These are phyloP conservation scores for Gryganskiella cystojenkinii DNA, from an alignment of 192 early-diverging fungal genomes.

Conservation along the genomic window DNA sequence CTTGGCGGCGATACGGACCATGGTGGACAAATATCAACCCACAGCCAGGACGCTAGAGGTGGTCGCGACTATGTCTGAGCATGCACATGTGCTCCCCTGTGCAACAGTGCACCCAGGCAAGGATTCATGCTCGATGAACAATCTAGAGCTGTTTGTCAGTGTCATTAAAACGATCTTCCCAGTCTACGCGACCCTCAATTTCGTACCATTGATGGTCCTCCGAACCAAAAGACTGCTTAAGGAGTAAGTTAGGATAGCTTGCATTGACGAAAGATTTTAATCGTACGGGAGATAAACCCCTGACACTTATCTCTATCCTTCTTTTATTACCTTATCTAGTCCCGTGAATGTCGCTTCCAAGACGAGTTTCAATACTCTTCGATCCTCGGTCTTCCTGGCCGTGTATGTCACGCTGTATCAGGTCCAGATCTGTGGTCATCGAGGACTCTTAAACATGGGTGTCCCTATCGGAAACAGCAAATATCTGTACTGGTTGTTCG, in stretches of 20 bases:
- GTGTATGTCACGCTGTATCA: conserved; percentile 74
- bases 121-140: conserved; percentile 57
- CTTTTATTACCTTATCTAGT: conserved; percentile 32
- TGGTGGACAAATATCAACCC: conserved; percentile 46
- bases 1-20: conserved; percentile 29
- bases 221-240: conserved; percentile 65
- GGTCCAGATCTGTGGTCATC: conserved; percentile 71
- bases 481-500: conserved; percentile 70
- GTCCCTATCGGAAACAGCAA: conserved; percentile 62
- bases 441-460: conserved; percentile 60
- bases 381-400: conserved; percentile 74
- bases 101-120: conserved; percentile 63
- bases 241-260: conserved; percentile 56
- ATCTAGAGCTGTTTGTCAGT: conserved; percentile 56
- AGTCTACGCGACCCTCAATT: conserved; percentile 77
- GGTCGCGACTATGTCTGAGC: conserved; percentile 41
- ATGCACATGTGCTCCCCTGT: conserved; percentile 62
- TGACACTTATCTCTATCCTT: not conserved
- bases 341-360: conserved; percentile 61
- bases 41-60: conserved; percentile 55
- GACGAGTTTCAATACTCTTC: conserved; percentile 64
- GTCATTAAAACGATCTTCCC: conserved; percentile 64
- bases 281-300: not conserved
- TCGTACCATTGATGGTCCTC: conserved; percentile 77
- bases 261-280: not conserved